Evolutionary conservation across 208 protist species (phyloP).

Genomic region (Leishmania martiniquensis): DNA sequence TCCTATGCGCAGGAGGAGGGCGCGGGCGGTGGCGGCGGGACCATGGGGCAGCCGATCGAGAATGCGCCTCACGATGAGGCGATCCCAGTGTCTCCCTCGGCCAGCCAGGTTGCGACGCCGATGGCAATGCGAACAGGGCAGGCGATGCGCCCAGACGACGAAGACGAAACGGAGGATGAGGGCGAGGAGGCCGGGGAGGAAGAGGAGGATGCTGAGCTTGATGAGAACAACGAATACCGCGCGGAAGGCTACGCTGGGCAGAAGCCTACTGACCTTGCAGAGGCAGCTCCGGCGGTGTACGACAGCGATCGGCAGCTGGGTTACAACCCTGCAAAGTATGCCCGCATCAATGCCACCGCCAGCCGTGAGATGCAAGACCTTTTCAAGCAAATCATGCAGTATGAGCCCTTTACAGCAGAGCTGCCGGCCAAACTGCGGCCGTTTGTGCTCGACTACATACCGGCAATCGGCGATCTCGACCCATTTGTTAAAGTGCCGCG

Average conservation of each 20-base stretch:
- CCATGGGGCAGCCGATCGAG: slow-evolving; percentile 36
- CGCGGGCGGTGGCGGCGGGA: slow-evolving; percentile 13
- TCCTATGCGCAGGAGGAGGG: slow-evolving; percentile 11
- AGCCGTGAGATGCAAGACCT: slow-evolving; percentile 95
- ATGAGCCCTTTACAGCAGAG: slow-evolving; percentile 94
- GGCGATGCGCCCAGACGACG: slow-evolving; percentile 24
- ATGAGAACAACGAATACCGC: slow-evolving; percentile 31
- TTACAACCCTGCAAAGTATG: slow-evolving; percentile 93
- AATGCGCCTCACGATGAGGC: slow-evolving; percentile 78
- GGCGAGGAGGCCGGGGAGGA: slow-evolving; percentile 35
- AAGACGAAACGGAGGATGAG: slow-evolving; percentile 36
- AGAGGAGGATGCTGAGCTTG: slow-evolving; percentile 42
- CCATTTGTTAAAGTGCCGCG: slow-evolving; percentile 97
- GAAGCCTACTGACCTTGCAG: slow-evolving; percentile 63
- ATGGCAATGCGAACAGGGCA: slow-evolving; percentile 20
- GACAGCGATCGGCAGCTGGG: slow-evolving; percentile 14
- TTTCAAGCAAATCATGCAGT: slow-evolving; percentile 96
- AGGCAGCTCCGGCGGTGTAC: slow-evolving; percentile 12
- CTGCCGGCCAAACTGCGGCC: slow-evolving; percentile 95
- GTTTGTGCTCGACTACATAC: slow-evolving; percentile 98
- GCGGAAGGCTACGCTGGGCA: slow-evolving; percentile 63
- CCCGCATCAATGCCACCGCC: slow-evolving; percentile 81
- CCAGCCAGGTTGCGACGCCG: slow-evolving; percentile 34
- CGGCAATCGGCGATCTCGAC: slow-evolving; percentile 97
- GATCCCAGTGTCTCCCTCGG: slow-evolving; percentile 35